Conservation (phyloP, 768 basidiomycete genomes). For the Rhizopogon vinicolor region DNA sequence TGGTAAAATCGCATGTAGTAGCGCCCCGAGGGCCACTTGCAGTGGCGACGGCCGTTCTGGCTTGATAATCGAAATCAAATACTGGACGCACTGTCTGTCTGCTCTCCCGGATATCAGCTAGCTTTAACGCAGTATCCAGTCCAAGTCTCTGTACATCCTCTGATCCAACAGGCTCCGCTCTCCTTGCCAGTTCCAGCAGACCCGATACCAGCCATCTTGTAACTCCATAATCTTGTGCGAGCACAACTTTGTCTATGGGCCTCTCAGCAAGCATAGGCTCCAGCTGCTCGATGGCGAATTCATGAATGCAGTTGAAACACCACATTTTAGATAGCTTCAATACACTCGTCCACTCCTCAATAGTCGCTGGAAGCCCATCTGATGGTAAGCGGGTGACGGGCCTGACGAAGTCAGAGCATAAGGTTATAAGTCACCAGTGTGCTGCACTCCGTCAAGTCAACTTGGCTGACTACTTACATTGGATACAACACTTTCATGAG, state of each 20-base stretch:
- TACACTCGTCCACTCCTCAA: conserved; percentile 32
- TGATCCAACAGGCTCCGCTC: conserved; percentile 11
- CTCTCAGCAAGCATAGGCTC: not conserved
- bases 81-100: not conserved
- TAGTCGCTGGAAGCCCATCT: not conserved
- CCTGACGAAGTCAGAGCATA: no score
- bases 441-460: not conserved
- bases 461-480: conserved; percentile 3
- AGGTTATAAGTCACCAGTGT: not conserved
- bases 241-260: conserved; percentile 22
- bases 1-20: not conserved
- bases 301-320: conserved; percentile 27
- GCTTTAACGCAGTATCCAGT: conserved; percentile 13
- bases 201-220: conserved; percentile 27
- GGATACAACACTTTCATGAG: conserved; percentile 19
- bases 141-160: conserved; percentile 12
- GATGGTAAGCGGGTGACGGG: no score
- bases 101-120: conserved; percentile 19
- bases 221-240: conserved; percentile 28
- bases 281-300: conserved; percentile 25
- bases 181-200: conserved; percentile 6
- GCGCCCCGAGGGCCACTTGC: not conserved
- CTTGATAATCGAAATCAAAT: not conserved
- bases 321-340: conserved; percentile 37
- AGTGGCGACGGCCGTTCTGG: not conserved